Evolutionary conservation across 139 green algal genomes (phyloP).

Genomic region (Closterium sp.): DNA sequence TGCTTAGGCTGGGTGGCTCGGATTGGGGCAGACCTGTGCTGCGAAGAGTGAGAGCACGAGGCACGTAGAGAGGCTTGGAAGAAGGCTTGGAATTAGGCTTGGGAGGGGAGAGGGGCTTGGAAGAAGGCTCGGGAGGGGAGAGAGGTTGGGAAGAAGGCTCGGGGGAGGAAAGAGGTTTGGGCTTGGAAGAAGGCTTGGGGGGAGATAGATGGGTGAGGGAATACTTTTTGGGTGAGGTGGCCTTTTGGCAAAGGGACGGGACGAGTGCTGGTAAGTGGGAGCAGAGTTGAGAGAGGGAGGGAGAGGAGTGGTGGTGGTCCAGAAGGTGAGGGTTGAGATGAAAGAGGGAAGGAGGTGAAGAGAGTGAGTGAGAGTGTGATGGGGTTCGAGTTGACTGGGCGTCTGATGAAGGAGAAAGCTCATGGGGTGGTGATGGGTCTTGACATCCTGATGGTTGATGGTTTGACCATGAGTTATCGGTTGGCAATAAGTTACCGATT

Average conservation of each 20-base stretch:
- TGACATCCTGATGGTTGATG: too few relatives aligned
- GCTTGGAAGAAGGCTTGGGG: background rate
- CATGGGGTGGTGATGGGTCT: background rate
- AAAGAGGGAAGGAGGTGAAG: background rate
- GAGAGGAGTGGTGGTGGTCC: background rate
- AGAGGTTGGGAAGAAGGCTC: too few relatives aligned
- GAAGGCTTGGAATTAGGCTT: background rate
- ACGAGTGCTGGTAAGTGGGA: background rate
- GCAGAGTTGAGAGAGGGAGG: background rate
- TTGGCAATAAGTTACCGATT: too few relatives aligned
- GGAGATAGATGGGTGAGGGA: background rate
- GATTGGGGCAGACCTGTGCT: background rate
- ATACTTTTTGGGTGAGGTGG: background rate
- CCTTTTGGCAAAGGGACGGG: background rate
- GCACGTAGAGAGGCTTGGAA: background rate
- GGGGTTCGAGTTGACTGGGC: background rate
- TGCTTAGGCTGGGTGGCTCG: background rate
- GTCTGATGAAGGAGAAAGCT: background rate
- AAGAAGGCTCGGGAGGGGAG: too few relatives aligned
- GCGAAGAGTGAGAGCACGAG: background rate
- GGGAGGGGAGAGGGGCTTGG: background rate
- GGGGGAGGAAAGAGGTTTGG: background rate
- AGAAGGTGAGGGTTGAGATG: background rate
- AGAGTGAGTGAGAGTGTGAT: background rate
- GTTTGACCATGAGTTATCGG: too few relatives aligned